These are phyloP conservation scores for Argentina anserina DNA, from an alignment of 306 rosid species.

Conservation along the genomic window DNA sequence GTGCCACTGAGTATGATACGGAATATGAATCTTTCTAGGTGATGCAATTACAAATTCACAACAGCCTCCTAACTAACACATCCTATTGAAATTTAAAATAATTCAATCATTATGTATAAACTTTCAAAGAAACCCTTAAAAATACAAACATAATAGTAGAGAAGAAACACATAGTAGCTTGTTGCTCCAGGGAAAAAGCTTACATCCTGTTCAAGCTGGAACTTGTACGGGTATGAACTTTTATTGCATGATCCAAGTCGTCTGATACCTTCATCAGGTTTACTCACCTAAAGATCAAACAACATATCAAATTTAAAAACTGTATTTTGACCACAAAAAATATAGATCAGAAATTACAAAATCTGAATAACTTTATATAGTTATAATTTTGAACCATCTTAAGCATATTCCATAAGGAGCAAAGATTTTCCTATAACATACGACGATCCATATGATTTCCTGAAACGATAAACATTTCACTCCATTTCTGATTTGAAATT, in stretches of 20 bases:
- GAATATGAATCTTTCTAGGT: background rate
- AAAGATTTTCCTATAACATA: background rate
- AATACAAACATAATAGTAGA: background rate
- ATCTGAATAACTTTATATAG: background rate
- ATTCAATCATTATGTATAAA: background rate
- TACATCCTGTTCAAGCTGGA: conserved; percentile 76
- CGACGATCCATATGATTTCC: background rate
- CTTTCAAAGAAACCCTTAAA: background rate
- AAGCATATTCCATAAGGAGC: background rate
- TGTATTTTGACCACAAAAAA: background rate
- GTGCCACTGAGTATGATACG: background rate
- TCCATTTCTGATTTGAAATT: background rate
- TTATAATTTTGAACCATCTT: background rate
- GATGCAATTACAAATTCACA: background rate
- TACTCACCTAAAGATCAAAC: conserved; percentile 37
- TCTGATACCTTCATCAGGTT: conserved; percentile 21
- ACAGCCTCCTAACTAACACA: background rate
- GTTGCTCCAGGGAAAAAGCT: conserved; percentile 24
- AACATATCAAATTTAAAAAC: conserved; percentile 11
- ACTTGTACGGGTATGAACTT: conserved; percentile 36
- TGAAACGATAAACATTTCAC: background rate
- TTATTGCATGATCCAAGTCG: conserved; percentile 28
- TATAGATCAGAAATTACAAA: background rate
- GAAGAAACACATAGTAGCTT: background rate
- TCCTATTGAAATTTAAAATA: background rate